Conservation (phyloP, 768 basidiomycete species). For the Rubroboletus satanas region DNA sequence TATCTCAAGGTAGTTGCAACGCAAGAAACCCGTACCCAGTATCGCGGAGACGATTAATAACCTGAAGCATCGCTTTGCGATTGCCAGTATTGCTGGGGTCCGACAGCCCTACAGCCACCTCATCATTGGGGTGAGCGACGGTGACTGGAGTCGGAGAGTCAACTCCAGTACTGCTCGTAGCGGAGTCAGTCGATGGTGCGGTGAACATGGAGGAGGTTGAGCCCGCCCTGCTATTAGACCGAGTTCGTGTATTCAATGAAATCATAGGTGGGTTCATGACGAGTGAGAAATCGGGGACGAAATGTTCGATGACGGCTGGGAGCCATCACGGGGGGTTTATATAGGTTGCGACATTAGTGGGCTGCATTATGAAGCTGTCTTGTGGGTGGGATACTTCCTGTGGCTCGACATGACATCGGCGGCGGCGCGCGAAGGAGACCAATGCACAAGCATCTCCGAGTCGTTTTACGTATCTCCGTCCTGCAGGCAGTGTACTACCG, state of each 20-base stretch:
- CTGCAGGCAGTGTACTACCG: too few species aligned
- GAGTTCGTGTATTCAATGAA: not conserved
- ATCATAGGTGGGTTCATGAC: not conserved
- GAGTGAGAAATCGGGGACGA: not conserved
- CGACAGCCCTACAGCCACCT: constrained; percentile 48
- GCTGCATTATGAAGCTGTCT: not conserved
- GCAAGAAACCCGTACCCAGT: constrained; percentile 46
- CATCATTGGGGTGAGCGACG: not conserved
- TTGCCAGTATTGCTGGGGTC: constrained; percentile 39
- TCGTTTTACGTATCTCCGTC: not conserved
- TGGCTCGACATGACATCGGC: not conserved
- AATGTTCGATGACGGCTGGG: not conserved
- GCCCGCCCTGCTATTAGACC: not conserved
- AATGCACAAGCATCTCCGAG: not conserved
- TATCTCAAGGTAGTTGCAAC: not conserved
- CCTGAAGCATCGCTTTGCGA: constrained; percentile 51
- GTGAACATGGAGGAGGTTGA: constrained; percentile 1
- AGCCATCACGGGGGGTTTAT: constrained; percentile 2
- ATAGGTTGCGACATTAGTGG: not conserved
- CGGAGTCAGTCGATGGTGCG: not conserved
- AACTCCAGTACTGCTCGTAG: not conserved
- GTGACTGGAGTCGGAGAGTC: not conserved
- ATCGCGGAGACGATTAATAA: constrained; percentile 55
- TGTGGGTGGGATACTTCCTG: not conserved
- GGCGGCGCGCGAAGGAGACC: not conserved